A percentile compares a stretch with the other conserved stretches of the same genome.
Evolutionary conservation across 306 rosid genomes (phyloP).

Genomic region (Ormosia emarginata): DNA sequence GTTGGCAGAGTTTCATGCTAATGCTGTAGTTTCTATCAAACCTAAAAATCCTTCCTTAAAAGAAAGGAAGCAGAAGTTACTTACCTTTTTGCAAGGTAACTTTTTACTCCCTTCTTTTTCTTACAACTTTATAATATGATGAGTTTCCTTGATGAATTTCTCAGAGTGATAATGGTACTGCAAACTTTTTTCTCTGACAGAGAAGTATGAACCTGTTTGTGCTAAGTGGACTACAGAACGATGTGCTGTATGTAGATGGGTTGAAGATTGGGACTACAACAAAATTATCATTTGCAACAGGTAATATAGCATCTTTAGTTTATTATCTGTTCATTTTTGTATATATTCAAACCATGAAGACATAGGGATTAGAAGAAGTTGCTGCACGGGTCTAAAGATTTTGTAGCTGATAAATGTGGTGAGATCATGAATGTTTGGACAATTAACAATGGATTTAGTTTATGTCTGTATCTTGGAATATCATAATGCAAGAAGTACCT

Average conservation of each 20-base stretch:
- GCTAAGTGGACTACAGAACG: slow-evolving; percentile 93
- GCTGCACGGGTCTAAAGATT: not conserved
- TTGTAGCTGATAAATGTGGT: not conserved
- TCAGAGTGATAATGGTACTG: not conserved
- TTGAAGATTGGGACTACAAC: slow-evolving; percentile 91
- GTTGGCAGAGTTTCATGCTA: slow-evolving; percentile 74
- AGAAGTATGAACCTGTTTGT: slow-evolving; percentile 77
- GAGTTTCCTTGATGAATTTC: not conserved
- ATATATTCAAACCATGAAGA: not conserved
- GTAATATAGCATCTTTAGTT: slow-evolving; percentile 32
- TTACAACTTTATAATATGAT: not conserved
- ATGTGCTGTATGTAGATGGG: slow-evolving; percentile 95
- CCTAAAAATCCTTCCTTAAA: slow-evolving; percentile 66
- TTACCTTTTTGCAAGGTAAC: slow-evolving; percentile 71
- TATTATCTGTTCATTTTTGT: not conserved
- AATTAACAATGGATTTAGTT: not conserved
- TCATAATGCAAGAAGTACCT: not conserved
- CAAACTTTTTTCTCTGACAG: slow-evolving; percentile 42
- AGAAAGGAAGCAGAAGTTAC: slow-evolving; percentile 69
- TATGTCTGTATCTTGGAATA: not conserved
- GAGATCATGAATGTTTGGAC: not conserved
- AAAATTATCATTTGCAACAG: slow-evolving; percentile 87
- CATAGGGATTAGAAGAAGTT: not conserved
- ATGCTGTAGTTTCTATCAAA: slow-evolving; percentile 51
- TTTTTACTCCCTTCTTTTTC: not conserved